Evolutionary conservation across 768 basidiomycete genomes (phyloP), one percentile per base, ranked within the genome.

Genomic region (Tylopilus sp.): DNA sequence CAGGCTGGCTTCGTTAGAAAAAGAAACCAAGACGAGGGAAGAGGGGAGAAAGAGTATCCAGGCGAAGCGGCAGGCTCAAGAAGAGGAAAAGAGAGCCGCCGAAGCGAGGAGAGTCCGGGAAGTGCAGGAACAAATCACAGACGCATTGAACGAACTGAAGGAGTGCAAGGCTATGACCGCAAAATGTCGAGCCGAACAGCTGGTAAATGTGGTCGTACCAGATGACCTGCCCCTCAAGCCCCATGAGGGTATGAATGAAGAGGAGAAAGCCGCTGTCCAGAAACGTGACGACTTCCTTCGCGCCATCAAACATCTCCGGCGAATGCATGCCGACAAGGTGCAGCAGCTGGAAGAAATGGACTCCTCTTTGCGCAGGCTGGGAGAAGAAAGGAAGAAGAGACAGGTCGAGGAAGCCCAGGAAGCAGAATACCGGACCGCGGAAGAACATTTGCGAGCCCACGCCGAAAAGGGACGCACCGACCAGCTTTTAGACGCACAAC

Each of bases 21-120:
- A 53, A 47, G 68, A 68, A 40, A 50, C 35, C 21, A 64, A 40
- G 47, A 50, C 58, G 4, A 63, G 57, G 50, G 68, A 69, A 21
- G 64, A 64, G 20, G 58, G 51, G 11, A 57, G 59, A 39, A 59
- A 44, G 40, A 47, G 20, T 17, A 21, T 57, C n/a, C 33, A 57
- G 13, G 52, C 52, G 9, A 55, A 61, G 21, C 59, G 66, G 25
- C 68, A 58, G 23, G 63, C 52, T 4, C 59, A 57, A 35, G 67
- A 69, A 44, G 62, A 66, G 22, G 66, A 68, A 30, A 57, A 31
- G 33, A 51, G 53, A 36, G 42, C 38, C 7, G 52, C 55, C 1
- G 61, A 62, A 31, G 45, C 54, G 39, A 57, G 53, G 48, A 59
- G 54, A 21, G 40, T 45, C 10, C 58, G 47, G 12, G 57, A 53